Evolutionary conservation across 306 rosid genomes (phyloP).

Genomic region (Rosa rugosa): DNA sequence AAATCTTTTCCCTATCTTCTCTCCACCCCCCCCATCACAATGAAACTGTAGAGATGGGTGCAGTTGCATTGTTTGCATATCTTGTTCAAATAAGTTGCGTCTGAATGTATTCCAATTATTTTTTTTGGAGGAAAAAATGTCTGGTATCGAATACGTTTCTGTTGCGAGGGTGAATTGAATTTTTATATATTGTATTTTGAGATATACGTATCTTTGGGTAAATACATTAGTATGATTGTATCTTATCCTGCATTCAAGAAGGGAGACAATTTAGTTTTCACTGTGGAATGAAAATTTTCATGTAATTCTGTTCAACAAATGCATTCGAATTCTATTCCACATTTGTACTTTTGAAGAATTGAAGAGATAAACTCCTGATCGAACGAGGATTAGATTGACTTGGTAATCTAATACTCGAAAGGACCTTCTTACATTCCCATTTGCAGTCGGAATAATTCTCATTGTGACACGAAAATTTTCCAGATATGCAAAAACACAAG

Average conservation of each 20-base stretch:
- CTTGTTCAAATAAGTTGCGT: conserved; percentile 31
- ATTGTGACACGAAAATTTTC: neutral
- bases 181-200: conserved; percentile 1
- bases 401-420: neutral
- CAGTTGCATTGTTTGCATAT: conserved; percentile 32
- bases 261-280: no score
- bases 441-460: neutral
- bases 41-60: conserved; percentile 27
- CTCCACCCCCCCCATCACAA: conserved; percentile 20
- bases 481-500: no score
- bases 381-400: no score
- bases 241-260: neutral
- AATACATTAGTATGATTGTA: neutral
- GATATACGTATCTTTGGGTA: neutral
- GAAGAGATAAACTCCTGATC: no score
- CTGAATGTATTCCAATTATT: neutral
- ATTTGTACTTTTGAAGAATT: no score
- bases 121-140: conserved; percentile 3
- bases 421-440: neutral
- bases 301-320: neutral
- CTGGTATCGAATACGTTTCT: conserved; percentile 4
- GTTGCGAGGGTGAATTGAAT: conserved; percentile 19
- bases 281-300: neutral
- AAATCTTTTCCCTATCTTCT: conserved; percentile 25
- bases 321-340: no score